Evolutionary conservation across 176 grass and related monocot species (phyloP).

Genomic region (Aegilops bicornis): DNA sequence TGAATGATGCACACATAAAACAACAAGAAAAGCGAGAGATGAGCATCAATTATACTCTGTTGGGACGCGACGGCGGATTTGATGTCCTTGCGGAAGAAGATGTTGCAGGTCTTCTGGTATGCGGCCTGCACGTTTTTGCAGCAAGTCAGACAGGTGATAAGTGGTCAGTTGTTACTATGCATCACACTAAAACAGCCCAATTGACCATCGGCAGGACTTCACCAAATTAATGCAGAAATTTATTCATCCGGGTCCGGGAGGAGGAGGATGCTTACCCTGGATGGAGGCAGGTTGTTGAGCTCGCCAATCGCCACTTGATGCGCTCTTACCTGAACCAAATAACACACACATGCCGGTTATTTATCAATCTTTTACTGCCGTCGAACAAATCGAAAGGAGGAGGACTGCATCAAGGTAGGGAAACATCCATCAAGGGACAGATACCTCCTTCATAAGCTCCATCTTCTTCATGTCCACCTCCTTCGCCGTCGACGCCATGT

Average conservation of each 20-base stretch:
- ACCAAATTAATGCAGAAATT: neutral
- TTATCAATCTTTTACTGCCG: neutral
- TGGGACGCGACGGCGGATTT: conserved; percentile 18
- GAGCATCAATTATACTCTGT: conserved; percentile 25
- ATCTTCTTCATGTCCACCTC: conserved; percentile 36
- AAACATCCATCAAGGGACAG: neutral
- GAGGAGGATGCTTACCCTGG: conserved; percentile 35
- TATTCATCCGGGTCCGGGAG: neutral
- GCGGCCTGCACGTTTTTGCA: conserved; percentile 10
- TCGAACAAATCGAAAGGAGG: neutral
- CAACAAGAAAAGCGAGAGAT: neutral
- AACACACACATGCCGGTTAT: neutral
- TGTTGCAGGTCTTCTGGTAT: conserved; percentile 45
- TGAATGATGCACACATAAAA: neutral
- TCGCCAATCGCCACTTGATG: conserved; percentile 62
- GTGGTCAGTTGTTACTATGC: neutral
- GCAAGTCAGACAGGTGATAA: neutral
- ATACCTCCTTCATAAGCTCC: conserved; percentile 42
- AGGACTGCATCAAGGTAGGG: neutral
- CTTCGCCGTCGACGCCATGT: neutral
- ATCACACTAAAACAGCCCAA: neutral
- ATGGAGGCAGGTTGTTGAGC: conserved; percentile 48
- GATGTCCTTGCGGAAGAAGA: conserved; percentile 43
- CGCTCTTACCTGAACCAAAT: conserved; percentile 38
- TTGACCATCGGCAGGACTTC: neutral